Evolutionary conservation across 2,329 filamentous ascomycete species (phyloP).

Genomic region (Chaetomiaceae sp.): DNA sequence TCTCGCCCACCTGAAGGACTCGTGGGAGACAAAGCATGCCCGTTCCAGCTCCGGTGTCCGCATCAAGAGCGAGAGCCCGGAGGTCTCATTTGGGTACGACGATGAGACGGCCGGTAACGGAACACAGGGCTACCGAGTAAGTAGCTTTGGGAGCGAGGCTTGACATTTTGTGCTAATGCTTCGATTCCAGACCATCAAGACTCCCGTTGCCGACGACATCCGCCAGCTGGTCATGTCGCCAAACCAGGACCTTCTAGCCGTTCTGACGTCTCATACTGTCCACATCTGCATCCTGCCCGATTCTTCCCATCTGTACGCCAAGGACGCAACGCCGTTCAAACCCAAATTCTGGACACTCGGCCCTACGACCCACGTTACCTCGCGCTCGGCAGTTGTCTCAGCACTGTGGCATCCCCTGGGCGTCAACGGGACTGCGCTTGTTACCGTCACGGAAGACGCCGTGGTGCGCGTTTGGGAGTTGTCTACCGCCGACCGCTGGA

Average conservation of each 20-base stretch:
- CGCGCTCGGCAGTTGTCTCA: slow-evolving; percentile 73
- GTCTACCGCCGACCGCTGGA: slow-evolving; percentile 76
- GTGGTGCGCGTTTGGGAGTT: slow-evolving; percentile 89
- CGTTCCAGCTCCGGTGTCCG: slow-evolving; percentile 30
- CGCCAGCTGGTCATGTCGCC: slow-evolving; percentile 82
- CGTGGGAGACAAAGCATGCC: slow-evolving; percentile 40
- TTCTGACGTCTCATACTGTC: slow-evolving; percentile 81
- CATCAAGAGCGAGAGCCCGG: slow-evolving; percentile 47
- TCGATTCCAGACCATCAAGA: slow-evolving; percentile 61
- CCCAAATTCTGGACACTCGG: slow-evolving; percentile 88
- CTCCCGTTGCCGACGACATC: slow-evolving; percentile 75
- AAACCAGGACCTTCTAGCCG: slow-evolving; percentile 73
- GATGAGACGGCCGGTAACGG: slow-evolving; percentile 26
- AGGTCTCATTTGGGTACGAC: slow-evolving; percentile 34
- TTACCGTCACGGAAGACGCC: slow-evolving; percentile 85
- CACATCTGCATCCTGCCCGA: slow-evolving; percentile 86
- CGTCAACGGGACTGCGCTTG: slow-evolving; percentile 71
- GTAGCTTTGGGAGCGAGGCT: slow-evolving; percentile 21
- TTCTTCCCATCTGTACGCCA: slow-evolving; percentile 65
- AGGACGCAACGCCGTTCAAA: slow-evolving; percentile 65
- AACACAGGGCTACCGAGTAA: slow-evolving; percentile 46
- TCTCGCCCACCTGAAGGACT: slow-evolving; percentile 71
- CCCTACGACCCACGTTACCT: slow-evolving; percentile 84
- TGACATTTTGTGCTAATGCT: not conserved
- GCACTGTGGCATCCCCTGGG: slow-evolving; percentile 91